These are phyloP conservation scores for Nyssa sinensis DNA, from an alignment of 148 eudicot genomes.

Conservation along the genomic window DNA sequence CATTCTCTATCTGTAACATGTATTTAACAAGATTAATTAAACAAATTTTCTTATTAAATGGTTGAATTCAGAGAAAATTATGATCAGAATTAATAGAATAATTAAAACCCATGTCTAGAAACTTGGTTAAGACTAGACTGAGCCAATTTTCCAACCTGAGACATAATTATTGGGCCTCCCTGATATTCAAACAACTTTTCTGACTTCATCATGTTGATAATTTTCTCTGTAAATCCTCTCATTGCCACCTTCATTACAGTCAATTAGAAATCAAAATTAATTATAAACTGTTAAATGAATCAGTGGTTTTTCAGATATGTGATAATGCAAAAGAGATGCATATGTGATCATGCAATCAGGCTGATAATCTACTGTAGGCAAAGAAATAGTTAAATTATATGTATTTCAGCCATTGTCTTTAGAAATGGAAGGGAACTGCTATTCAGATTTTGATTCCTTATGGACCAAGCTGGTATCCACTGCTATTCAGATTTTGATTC, in stretches of 20 bases:
- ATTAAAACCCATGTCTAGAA: neutral
- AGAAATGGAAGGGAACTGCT: no score
- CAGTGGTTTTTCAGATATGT: neutral
- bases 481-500: no score
- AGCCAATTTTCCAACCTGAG: slow-evolving; percentile 52
- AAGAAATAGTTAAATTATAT: no score
- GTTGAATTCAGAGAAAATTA: neutral
- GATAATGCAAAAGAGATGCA: no score
- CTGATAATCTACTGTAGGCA: no score
- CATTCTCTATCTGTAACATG: slow-evolving; percentile 76
- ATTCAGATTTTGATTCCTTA: no score
- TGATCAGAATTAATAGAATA: neutral
- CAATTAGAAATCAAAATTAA: slow-evolving; percentile 2
- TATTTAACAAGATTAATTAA: neutral
- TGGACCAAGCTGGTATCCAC: no score
- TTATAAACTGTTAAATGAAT: neutral
- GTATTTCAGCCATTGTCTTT: no score
- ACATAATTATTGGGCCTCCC: slow-evolving; percentile 93
- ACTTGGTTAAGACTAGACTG: neutral
- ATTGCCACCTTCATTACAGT: slow-evolving; percentile 59
- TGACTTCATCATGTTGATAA: slow-evolving; percentile 81
- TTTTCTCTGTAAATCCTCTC: slow-evolving; percentile 72
- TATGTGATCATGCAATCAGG: no score
- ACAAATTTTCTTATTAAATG: neutral
- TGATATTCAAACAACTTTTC: slow-evolving; percentile 77